A percentile compares a stretch with the other conserved stretches of the same genome.
Conservation (phyloP, 345 rosid species). For the Erodium maritimum region DNA sequence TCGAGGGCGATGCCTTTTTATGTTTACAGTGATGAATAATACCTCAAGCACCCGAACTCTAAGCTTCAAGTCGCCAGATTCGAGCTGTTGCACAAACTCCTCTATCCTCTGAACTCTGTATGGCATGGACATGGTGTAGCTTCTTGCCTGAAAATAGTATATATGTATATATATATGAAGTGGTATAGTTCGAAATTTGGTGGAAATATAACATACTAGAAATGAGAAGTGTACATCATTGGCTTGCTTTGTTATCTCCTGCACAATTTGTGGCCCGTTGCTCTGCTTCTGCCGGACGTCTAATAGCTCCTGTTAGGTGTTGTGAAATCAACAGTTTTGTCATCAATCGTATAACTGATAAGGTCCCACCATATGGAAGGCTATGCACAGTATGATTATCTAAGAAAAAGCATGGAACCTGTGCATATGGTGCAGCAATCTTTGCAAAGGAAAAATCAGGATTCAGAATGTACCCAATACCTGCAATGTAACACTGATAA, state of each 20-base stretch:
- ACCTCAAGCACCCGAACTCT: conserved; percentile 96
- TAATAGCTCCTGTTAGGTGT: conserved; percentile 59
- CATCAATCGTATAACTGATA: neutral
- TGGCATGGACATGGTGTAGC: conserved; percentile 78
- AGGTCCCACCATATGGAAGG: neutral
- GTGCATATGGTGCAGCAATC: conserved; percentile 91
- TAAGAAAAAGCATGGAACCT: conserved; percentile 29
- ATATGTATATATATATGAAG: no score
- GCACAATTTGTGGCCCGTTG: conserved; percentile 56
- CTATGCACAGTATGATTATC: neutral
- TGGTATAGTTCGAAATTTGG: no score
- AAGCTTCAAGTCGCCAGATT: conserved; percentile 82
- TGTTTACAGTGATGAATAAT: conserved; percentile 2
- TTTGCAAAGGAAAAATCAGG: conserved; percentile 75
- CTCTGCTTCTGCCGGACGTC: conserved; percentile 33
- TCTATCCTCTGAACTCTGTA: conserved; percentile 70
- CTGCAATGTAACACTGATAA: conserved; percentile 27
- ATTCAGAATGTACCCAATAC: conserved; percentile 75
- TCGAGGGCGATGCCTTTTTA: neutral
- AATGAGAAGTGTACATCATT: conserved; percentile 36
- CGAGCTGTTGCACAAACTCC: conserved; percentile 79
- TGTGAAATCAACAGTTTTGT: no score
- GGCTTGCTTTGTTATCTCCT: conserved; percentile 78
- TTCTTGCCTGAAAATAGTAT: conserved; percentile 47
- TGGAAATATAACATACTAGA: neutral